These are phyloP conservation scores for Podospora fimiseda DNA, from an alignment of 495 filamentous ascomycete genomes.

Conservation along the genomic window DNA sequence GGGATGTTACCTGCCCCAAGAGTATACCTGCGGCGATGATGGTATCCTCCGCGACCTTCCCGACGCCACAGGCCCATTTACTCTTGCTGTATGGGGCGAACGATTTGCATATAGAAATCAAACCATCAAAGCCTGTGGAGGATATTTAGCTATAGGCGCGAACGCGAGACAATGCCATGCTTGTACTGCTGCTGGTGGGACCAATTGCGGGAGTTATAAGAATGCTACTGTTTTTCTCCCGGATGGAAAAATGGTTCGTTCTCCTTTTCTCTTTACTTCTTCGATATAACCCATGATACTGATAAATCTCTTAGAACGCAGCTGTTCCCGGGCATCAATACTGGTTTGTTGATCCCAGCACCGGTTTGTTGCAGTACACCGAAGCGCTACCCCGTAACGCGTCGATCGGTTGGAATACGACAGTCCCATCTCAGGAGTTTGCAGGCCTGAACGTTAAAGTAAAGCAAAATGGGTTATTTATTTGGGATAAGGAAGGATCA, in stretches of 20 bases:
- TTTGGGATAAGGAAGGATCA: not conserved
- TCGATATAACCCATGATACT: not conserved
- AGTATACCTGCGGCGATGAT: constrained; percentile 4
- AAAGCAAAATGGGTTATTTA: constrained; percentile 10
- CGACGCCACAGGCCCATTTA: constrained; percentile 4
- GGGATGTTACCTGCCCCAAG: constrained; percentile 10
- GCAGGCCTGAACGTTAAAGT: constrained; percentile 2
- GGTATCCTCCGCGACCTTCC: constrained; percentile 1
- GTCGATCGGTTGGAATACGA: constrained; percentile 5
- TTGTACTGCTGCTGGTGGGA: not conserved
- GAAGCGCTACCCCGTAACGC: not conserved
- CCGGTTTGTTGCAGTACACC: constrained; percentile 8
- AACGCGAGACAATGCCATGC: constrained; percentile 11
- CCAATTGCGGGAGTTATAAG: constrained; percentile 7
- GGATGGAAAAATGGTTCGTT: constrained; percentile 12
- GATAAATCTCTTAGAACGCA: not conserved
- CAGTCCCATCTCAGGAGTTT: constrained; percentile 6
- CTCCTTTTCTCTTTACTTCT: not conserved
- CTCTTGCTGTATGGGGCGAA: not conserved
- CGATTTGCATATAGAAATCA: constrained; percentile 1
- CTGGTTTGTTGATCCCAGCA: constrained; percentile 11
- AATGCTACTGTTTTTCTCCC: constrained; percentile 6
- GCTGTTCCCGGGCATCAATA: constrained; percentile 10
- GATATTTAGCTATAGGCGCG: constrained; percentile 14
- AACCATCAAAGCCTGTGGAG: constrained; percentile 9